These are phyloP conservation scores for Chaetoceros muelleri DNA, from an alignment of 108 stramenopile species.

Conservation along the genomic window DNA sequence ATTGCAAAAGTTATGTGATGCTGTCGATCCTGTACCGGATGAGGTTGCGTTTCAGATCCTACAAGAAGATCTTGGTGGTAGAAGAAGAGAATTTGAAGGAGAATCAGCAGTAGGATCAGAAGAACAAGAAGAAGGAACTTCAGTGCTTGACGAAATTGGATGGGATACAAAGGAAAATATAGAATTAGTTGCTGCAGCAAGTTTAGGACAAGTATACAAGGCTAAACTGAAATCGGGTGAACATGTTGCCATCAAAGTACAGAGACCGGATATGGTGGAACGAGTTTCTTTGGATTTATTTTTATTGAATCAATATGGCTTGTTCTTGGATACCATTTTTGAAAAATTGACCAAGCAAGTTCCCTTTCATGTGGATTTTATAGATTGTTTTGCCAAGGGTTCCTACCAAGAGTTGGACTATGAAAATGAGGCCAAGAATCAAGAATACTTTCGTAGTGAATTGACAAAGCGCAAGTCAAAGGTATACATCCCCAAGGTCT, in stretches of 20 bases:
- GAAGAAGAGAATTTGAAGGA: constrained; percentile 7
- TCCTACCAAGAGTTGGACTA: constrained; percentile 49
- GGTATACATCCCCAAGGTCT: constrained; percentile 31
- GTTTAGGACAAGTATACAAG: constrained; percentile 81
- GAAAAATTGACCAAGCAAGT: constrained; percentile 49
- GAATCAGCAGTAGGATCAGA: not conserved
- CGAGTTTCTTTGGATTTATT: constrained; percentile 74
- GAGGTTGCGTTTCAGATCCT: constrained; percentile 58
- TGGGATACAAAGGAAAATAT: constrained; percentile 24
- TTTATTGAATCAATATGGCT: constrained; percentile 45
- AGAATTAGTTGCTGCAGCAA: constrained; percentile 71
- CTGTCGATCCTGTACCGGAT: constrained; percentile 82
- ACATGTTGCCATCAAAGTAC: constrained; percentile 78
- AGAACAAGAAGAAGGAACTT: not conserved
- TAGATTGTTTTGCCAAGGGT: constrained; percentile 5
- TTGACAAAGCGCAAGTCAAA: constrained; percentile 5
- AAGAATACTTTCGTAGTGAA: constrained; percentile 31
- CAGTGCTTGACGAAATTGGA: not conserved
- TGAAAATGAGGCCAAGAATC: constrained; percentile 33
- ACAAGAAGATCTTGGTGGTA: constrained; percentile 35
- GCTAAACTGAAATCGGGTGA: constrained; percentile 21
- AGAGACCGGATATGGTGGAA: constrained; percentile 68
- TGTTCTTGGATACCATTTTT: constrained; percentile 41
- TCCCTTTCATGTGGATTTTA: constrained; percentile 32
- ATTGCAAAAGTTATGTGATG: constrained; percentile 86